Base-by-base conservation (phyloP, 192 early-diverging fungal species). In the Podochytrium sp. region DNA sequence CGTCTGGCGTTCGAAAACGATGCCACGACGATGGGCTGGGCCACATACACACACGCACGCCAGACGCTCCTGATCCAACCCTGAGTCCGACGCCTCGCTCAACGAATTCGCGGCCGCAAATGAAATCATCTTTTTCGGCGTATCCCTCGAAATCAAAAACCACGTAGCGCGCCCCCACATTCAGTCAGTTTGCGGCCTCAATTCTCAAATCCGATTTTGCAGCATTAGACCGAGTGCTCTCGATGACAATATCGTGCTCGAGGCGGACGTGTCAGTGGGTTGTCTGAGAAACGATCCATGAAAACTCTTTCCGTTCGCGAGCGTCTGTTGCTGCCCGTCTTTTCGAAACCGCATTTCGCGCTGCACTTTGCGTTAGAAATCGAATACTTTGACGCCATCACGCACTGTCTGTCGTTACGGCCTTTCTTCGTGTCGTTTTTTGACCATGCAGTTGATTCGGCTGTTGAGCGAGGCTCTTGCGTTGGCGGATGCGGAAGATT, bases 321-420 rank as follows among this genome's bases (percentile, higher is more conserved):
- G 55, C 86, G 91, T 2, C 83, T 99, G 23, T 80, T 99, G 30
- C 82, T 80, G 3, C 95, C 96, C 3, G 99, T 99, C 59, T 99
- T 97, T 79, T 89, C 95, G 37, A 97, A 98, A 78, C 98, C 98
- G 2, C 84, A 99, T 58, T 91, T 96, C 7, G 96, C 97, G 0
- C 85, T 99, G 37, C 95, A 97, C 0, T 92, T 95, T 79, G 87
- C 93, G 50, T 93, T 98, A 91, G 97, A 99, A 78, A 99, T 99
- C 37, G 98, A 96, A 18, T 90, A 98, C 76, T 98, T 97, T 66
- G 98, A 99, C 70, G 97, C 97, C 2, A 96, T 99, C 57, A 98
- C 95, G 0, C 98, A 96, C 78, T 98, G 96, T 66, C 80, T 99
- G 50, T 87, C 91, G 0, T 79, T 99, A 32, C 83, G 89, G 20